Percentiles rank a stretch among this genome's conserved stretches.
phyloP scores from a whole-genome alignment of 2,329 filamentous ascomycete genomes.

The Cryphonectria radicalis region DNA sequence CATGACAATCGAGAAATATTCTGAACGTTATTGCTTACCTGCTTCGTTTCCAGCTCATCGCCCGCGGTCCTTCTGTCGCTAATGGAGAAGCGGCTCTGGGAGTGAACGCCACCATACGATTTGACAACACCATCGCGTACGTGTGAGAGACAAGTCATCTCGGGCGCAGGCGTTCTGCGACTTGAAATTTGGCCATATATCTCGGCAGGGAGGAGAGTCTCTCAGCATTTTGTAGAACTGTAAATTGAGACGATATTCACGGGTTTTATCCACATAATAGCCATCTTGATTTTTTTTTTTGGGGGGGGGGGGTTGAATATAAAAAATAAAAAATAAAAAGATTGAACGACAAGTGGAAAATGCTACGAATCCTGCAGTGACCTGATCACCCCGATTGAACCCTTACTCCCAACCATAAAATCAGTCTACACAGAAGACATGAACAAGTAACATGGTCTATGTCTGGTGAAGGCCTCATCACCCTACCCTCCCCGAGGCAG shows the following conservation, averaged over 20 bases:
- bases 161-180: neutral
- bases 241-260: neutral
- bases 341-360: neutral
- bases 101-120: constrained; percentile 65
- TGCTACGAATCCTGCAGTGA: neutral
- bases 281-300: neutral
- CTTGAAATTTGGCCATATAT: neutral
- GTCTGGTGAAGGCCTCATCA: too few relatives aligned
- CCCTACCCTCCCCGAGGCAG: too few relatives aligned
- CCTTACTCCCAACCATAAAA: too few relatives aligned
- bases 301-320: too few relatives aligned
- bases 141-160: constrained; percentile 36
- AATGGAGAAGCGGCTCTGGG: constrained; percentile 68
- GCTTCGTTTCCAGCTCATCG: constrained; percentile 60
- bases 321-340: too few relatives aligned
- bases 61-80: constrained; percentile 74
- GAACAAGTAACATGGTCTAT: too few relatives aligned
- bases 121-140: constrained; percentile 74
- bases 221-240: constrained; percentile 1
- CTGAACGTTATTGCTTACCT: constrained; percentile 28
- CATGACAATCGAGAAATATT: neutral
- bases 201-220: neutral
- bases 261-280: too few relatives aligned
- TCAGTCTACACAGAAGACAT: too few relatives aligned
- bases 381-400: neutral